Base-by-base conservation (phyloP, 257 asterid genomes). In the Petunia axillaris region DNA sequence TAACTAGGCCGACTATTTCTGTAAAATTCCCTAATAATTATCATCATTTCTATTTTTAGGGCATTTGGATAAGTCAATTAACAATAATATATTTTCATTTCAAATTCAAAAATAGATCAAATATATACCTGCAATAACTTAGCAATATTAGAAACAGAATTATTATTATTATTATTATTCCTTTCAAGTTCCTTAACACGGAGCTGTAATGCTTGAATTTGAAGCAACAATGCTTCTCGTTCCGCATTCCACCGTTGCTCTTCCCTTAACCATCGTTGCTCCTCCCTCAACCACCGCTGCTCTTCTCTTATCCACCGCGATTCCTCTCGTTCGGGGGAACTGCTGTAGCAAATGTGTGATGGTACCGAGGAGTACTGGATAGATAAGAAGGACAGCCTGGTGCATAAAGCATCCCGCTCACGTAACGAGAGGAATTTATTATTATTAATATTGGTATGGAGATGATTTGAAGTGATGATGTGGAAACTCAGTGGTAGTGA, bases 281-380 rank as follows among this genome's bases (percentile, higher is more conserved):
- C 99, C 86, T 95, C 99, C 85, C 99, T 89, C 85, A 93, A 77
- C 99, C 99, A 95, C 83, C 99, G 86, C 76, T 91, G 95, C 87
- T 95, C 99, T 59, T 95, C 98, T 88, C 98, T 84, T 66, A 90
- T 88, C 99, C 99, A 95, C 76, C 96, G 93, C 3, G 91, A 87
- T 81, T 93, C 99, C 78, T 85, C 90, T 58, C 80, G 62, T 36
- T 90, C 94, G 58, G 91, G 87, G 0, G 90, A 77, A 71, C 82
- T 71, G 46, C 97, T 5, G 83, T 87, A 95, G 89, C 98, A 91
- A 86, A 91, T 50, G 65, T 86, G 93, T 57, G 94, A 84, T 57
- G 60, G 2, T 44, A 62, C 14, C 46, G 81, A 8, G 8, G 83
- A 50, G 48, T 37, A 41, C 59, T 70, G 48, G 7, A 7, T 46